Base-by-base conservation (phyloP, 805 yeast genomes). In the Teunomyces atbi region DNA sequence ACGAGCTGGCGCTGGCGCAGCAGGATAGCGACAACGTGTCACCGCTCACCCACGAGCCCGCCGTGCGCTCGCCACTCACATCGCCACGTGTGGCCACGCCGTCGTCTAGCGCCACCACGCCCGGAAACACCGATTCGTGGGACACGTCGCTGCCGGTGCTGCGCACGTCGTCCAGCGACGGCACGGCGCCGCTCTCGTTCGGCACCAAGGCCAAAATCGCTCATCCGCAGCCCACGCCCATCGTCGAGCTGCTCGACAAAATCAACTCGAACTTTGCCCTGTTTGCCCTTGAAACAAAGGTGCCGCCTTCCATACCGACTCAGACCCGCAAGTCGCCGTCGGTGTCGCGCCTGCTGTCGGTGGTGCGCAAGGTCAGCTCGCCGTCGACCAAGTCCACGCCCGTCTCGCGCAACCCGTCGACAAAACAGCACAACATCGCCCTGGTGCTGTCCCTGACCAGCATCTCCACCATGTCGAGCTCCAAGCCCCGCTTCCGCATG, bases 401-500 rank as follows among this genome's bases (percentile, higher is more conserved):
- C 3, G 53, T 53, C 7, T 57, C 64, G 6, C 51, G 62, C 6
- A 44, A 61, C 5, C 50, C 61, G 5, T 55, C 62, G 3, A 58
- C 54, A 26, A 59, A 56, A 41, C 42, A 30, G 13, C 45, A 45
- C 37, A 26, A 48, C 7, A 39, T 50, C 13, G 45, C 54, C 7
- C 52, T 55, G 34, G 44, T 51, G 0, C 43, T 52, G n/a, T 45
- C 55, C 19, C 47, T 54, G 6, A 45, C 55, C 12, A 45, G 41
- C 26, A 23, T 45, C 6, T 26, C 46, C 19, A 41, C 39, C 8
- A 20, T 43, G 16, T 10, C 55, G 3, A 20, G 42, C 13, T 32
- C 51, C n/a, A 65, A 65, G 40, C 79, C 79, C 1, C 56, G 91
- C 36, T 83, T 84, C 59, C 56, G 69, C 16, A 66, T 83, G 58